Percentiles rank a stretch among this genome's conserved stretches.
These are phyloP conservation scores for Russula virescens DNA, from an alignment of 768 basidiomycete genomes.

Conservation along the genomic window DNA sequence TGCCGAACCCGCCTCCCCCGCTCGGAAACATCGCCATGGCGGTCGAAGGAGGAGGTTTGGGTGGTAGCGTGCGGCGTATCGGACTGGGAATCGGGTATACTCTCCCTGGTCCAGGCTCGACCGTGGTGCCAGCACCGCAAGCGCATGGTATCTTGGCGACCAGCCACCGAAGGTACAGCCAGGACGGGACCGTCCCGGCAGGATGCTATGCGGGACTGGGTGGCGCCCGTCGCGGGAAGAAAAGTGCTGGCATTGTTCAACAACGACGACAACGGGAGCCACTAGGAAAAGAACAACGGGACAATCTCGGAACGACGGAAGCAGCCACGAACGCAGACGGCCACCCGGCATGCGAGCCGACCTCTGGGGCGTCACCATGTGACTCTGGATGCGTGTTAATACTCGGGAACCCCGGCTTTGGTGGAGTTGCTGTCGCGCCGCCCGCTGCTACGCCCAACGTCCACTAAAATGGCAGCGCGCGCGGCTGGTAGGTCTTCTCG, in stretches of 20 bases:
- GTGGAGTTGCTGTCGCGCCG: conserved; percentile 4
- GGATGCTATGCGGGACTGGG: conserved; percentile 18
- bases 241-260: too few relatives aligned
- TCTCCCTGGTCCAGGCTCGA: conserved; percentile 9
- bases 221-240: conserved; percentile 10
- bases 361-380: background rate
- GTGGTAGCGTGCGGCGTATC: conserved; percentile 20
- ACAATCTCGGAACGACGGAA: background rate
- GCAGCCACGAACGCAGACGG: background rate
- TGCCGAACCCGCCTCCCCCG: background rate
- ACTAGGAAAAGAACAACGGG: too few relatives aligned
- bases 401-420: conserved; percentile 13
- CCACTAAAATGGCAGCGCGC: background rate
- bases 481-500: background rate
- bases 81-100: conserved; percentile 24
- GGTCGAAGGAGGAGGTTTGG: background rate
- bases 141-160: background rate
- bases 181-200: conserved; percentile 1
- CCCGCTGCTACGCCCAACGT: background rate
- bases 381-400: conserved; percentile 9
- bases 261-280: background rate
- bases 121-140: background rate
- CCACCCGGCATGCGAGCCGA: background rate
- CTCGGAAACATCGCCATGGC: background rate
- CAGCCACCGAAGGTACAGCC: background rate